Evolutionary conservation across 2,329 filamentous ascomycete species (phyloP).

Genomic region (Nothophoma quercina): DNA sequence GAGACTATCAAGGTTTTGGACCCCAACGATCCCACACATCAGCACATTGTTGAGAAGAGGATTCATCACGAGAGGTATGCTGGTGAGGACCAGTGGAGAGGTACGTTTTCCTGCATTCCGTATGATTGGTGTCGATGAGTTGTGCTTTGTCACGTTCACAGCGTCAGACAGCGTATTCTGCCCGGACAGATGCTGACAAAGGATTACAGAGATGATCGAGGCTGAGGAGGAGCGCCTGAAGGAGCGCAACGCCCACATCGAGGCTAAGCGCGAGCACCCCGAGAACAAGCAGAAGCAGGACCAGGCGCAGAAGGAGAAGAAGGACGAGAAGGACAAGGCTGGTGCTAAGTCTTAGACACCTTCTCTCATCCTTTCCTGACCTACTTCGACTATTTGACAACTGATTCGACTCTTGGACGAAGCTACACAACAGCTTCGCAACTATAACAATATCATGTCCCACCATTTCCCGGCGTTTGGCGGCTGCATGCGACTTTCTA

Average conservation of each 20-base stretch:
- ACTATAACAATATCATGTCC: not conserved
- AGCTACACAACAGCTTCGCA: not conserved
- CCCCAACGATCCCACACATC: constrained; percentile 82
- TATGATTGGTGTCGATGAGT: not conserved
- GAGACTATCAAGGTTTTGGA: constrained; percentile 84
- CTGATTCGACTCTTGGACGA: no score
- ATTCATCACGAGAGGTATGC: constrained; percentile 87
- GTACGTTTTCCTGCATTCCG: constrained; percentile 55
- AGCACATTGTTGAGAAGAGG: constrained; percentile 84
- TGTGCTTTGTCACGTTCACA: constrained; percentile 23
- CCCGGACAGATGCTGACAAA: constrained; percentile 25
- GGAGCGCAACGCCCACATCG: constrained; percentile 53
- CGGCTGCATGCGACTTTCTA: constrained; percentile 6
- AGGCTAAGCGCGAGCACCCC: constrained; percentile 23
- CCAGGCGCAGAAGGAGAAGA: constrained; percentile 26
- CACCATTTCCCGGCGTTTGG: constrained; percentile 30
- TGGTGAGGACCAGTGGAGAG: constrained; percentile 93
- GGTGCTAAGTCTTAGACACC: constrained; percentile 15
- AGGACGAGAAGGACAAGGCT: constrained; percentile 32
- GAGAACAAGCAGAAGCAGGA: constrained; percentile 25
- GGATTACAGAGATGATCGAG: constrained; percentile 75
- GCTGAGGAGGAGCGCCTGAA: constrained; percentile 73
- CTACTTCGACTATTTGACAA: not conserved
- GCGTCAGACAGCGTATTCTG: constrained; percentile 4
- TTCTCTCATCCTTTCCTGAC: not conserved